Conservation (phyloP, 1,284 basidiomycete genomes). For the Peniophora sp. region DNA sequence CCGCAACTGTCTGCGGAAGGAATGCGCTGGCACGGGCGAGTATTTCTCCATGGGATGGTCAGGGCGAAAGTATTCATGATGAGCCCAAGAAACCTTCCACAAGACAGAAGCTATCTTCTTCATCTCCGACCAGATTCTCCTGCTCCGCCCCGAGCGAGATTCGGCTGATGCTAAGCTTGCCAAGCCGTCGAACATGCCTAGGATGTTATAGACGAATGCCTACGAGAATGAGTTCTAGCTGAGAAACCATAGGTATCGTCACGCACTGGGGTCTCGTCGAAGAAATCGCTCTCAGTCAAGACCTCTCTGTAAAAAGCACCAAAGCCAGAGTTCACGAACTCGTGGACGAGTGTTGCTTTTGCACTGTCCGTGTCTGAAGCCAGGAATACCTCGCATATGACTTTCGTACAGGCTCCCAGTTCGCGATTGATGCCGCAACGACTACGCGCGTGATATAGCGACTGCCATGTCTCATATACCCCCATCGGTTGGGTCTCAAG, state of each 20-base stretch:
- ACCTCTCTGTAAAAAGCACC: background rate
- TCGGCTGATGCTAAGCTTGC: background rate
- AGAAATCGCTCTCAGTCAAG: background rate
- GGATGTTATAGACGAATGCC: background rate
- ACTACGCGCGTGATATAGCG: background rate
- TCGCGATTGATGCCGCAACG: background rate
- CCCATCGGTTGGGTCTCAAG: background rate
- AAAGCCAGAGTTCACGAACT: background rate
- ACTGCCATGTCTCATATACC: background rate
- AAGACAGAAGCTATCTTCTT: background rate
- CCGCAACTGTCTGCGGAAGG: no score
- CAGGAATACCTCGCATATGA: background rate
- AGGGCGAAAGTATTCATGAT: no score
- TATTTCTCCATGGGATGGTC: no score
- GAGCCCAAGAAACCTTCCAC: background rate
- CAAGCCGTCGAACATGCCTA: background rate
- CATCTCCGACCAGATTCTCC: background rate
- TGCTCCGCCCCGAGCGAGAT: background rate
- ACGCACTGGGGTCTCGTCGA: background rate
- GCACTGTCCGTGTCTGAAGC: background rate
- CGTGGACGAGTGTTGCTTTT: background rate
- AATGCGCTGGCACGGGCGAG: no score
- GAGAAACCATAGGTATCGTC: background rate
- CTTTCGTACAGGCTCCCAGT: background rate
- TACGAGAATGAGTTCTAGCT: background rate